A percentile compares a stretch with the other conserved stretches of the same genome.
These are phyloP conservation scores for Podaxis sp. DNA, from an alignment of 768 basidiomycete genomes.

Conservation along the genomic window DNA sequence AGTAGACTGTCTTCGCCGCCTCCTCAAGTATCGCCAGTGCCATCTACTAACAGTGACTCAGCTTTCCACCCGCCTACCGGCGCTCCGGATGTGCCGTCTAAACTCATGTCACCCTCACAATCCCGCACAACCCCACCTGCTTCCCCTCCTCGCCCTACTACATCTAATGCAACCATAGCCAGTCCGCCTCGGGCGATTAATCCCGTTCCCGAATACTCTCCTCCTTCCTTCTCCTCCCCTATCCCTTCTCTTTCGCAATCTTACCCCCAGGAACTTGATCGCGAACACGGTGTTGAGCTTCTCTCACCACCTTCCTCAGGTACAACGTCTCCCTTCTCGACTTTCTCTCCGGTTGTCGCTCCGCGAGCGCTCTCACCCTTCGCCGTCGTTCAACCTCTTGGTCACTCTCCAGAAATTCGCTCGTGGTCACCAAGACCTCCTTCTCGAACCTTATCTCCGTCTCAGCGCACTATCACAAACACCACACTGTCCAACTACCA, in stretches of 20 bases:
- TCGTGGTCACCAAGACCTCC: not conserved
- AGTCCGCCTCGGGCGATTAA: not conserved
- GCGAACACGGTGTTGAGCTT: conserved; percentile 42
- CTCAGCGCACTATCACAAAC: conserved; percentile 3
- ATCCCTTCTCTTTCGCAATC: conserved; percentile 43
- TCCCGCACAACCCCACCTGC: conserved; percentile 19
- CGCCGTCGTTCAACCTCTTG: conserved; percentile 7
- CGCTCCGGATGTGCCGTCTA: not conserved
- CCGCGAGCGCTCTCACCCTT: conserved; percentile 14
- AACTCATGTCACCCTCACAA: conserved; percentile 11
- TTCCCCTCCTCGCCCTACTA: conserved; percentile 8
- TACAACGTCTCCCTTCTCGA: conserved; percentile 15
- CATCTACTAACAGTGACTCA: conserved; percentile 13
- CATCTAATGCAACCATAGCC: conserved; percentile 12
- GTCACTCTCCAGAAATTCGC: conserved; percentile 4
- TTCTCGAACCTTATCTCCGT: conserved; percentile 5
- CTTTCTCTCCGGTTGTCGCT: conserved; percentile 15
- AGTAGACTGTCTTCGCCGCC: conserved; percentile 26
- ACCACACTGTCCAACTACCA: not conserved
- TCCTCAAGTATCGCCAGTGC: conserved; percentile 21
- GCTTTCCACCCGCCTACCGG: not conserved
- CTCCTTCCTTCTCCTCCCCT: conserved; percentile 19
- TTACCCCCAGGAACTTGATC: conserved; percentile 42
- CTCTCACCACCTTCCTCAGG: conserved; percentile 36
- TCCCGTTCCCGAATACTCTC: not conserved